Evolutionary conservation across 2,329 filamentous ascomycete species (phyloP), one percentile per base, ranked within the genome.

Genomic region (Aspergillus alliaceus): DNA sequence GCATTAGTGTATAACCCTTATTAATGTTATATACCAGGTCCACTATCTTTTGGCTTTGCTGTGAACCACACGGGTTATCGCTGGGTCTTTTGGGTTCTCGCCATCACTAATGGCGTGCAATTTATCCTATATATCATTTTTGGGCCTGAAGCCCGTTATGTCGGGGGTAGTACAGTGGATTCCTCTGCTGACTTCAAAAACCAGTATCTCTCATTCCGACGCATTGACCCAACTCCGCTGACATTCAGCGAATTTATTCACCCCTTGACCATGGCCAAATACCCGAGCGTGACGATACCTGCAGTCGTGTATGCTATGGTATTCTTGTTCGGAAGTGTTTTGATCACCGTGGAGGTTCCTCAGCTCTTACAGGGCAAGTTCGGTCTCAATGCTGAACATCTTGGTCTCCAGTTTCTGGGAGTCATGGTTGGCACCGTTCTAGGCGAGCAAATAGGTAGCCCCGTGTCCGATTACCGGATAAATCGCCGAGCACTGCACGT

Each of bases 391-490:
- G 68, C 82, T 0, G 79, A 86, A 67, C 80, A 86, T 57, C 74
- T 86, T 15, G 85, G 85, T 0, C 75, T 87, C 2, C 84, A 87
- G 59, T 85, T 84, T 65, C 69, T 86, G 3, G 80, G 79, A 7
- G 70, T 86, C 22, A 84, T 88, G 46, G 77, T 87, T 34, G 85
- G 85, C 3, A 82, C 80, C 0, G 66, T 86, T 2, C 73, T 86
- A 4, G 85, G 85, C 24, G 85, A 87, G 70, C 84, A 85, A 63
- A 69, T 86, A 18, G 84, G 83, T 20, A 85, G 84, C 1, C 71
- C 76, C 42, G 64, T 82, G 20, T 84, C 80, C 9, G 84, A 87
- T 51, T 70, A 72, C 20, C 87, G 84, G 79, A 86, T 87, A 82
- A 76, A 74, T 46, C 66, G 69, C 22, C 64, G 67, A 5, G 58